phyloP scores from a whole-genome alignment of 768 basidiomycete species.

The Imleria badia region DNA sequence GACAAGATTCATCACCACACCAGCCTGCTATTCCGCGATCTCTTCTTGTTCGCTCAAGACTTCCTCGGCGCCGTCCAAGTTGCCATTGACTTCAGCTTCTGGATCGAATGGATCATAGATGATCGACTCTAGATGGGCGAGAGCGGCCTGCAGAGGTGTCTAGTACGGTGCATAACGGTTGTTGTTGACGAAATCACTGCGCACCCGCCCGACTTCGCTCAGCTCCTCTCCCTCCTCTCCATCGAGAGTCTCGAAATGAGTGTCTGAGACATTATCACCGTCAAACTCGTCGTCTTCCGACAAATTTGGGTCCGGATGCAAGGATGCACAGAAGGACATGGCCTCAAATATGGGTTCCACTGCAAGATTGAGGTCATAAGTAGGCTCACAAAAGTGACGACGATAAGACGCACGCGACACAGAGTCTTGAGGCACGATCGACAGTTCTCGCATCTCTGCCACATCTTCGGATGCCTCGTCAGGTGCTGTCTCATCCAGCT shows the following conservation, averaged over 20 bases:
- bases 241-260: constrained; percentile 50
- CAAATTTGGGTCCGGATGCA: constrained; percentile 69
- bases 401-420: constrained; percentile 53
- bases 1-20: neutral
- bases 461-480: constrained; percentile 35
- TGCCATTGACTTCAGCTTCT: constrained; percentile 16
- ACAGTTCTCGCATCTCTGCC: constrained; percentile 75
- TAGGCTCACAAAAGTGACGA: neutral
- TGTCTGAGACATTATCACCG: constrained; percentile 54
- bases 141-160: constrained; percentile 67
- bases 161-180: constrained; percentile 85
- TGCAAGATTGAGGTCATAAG: constrained; percentile 28
- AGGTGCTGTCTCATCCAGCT: constrained; percentile 75
- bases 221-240: constrained; percentile 66
- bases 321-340: constrained; percentile 79
- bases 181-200: constrained; percentile 81
- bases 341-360: constrained; percentile 86
- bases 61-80: constrained; percentile 13
- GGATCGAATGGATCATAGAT: constrained; percentile 52
- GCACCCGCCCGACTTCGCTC: constrained; percentile 89
- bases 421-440: constrained; percentile 62
- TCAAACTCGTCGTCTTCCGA: constrained; percentile 49
- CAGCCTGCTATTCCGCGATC: constrained; percentile 3
- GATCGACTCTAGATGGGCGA: constrained; percentile 81
- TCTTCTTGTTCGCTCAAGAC: constrained; percentile 16